Percentiles rank a stretch among this genome's conserved stretches.
Conservation (phyloP, 495 filamentous ascomycete species). For the Glutinoglossum americanum region DNA sequence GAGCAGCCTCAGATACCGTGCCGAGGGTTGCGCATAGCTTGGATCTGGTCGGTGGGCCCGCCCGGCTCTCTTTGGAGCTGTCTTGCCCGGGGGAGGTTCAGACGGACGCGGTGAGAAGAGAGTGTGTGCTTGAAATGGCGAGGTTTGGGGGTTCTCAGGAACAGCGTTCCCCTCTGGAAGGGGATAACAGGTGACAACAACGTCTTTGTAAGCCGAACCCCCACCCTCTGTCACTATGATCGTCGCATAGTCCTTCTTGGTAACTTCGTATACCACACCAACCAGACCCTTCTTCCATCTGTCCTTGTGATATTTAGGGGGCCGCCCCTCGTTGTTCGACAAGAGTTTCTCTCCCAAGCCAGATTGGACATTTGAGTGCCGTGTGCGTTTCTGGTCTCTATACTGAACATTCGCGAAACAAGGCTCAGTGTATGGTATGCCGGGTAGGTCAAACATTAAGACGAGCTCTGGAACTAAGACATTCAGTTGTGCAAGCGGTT, state of each 20-base stretch:
- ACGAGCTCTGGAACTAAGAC: conserved; percentile 58
- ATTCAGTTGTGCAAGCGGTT: conserved; percentile 52
- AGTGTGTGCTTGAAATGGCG: conserved; percentile 32
- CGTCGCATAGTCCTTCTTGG: conserved; percentile 51
- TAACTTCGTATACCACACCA: conserved; percentile 90
- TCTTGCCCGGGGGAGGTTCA: conserved; percentile 1
- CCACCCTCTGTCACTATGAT: conserved; percentile 86
- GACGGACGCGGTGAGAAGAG: conserved; percentile 27
- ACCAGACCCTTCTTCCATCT: conserved; percentile 61
- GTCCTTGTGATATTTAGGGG: conserved; percentile 22
- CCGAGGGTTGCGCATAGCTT: conserved; percentile 57
- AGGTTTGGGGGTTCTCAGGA: conserved; percentile 18
- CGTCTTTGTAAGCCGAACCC: conserved; percentile 58
- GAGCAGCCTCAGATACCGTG: conserved; percentile 62
- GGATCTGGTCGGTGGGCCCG: conserved; percentile 32
- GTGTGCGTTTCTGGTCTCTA: conserved; percentile 22
- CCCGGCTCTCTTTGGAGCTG: too few species aligned
- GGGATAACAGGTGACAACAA: conserved; percentile 52
- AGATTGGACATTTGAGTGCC: conserved; percentile 11
- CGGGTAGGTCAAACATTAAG: conserved; percentile 69
- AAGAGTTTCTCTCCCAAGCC: conserved; percentile 16
- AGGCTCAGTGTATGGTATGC: conserved; percentile 70
- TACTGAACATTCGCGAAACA: conserved; percentile 70
- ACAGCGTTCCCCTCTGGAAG: conserved; percentile 20
- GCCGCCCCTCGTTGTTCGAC: not conserved